A percentile compares a stretch with the other conserved stretches of the same genome.
These are phyloP conservation scores for Penicillium psychrosexuale DNA, from an alignment of 2,329 filamentous ascomycete genomes.

Conservation along the genomic window DNA sequence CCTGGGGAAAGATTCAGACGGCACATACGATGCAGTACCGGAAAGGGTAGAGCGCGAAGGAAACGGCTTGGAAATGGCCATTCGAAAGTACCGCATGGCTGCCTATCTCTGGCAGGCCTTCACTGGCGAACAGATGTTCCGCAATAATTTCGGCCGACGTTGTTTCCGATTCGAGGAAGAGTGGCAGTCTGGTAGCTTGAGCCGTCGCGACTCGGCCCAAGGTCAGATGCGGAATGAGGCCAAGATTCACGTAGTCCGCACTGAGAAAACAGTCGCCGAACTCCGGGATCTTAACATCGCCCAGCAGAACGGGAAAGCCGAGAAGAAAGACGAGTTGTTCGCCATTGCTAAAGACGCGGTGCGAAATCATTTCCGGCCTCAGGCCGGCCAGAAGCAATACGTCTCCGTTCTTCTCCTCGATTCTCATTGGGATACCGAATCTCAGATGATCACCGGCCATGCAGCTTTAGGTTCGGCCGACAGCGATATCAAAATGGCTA, in stretches of 20 bases:
- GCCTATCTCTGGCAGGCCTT: constrained; percentile 97
- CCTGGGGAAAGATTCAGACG: constrained; percentile 81
- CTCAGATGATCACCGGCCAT: constrained; percentile 71
- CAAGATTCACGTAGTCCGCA: constrained; percentile 79
- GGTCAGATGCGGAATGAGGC: constrained; percentile 84
- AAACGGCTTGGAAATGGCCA: constrained; percentile 73
- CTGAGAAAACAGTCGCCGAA: constrained; percentile 79
- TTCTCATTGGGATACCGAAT: constrained; percentile 74
- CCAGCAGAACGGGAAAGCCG: constrained; percentile 70
- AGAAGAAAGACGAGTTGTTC: constrained; percentile 70
- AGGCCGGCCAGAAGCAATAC: constrained; percentile 77
- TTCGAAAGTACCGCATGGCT: constrained; percentile 89
- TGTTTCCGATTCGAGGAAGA: constrained; percentile 92
- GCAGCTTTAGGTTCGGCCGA: constrained; percentile 74
- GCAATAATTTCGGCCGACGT: constrained; percentile 79
- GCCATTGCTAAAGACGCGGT: constrained; percentile 74
- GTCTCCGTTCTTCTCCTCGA: constrained; percentile 86
- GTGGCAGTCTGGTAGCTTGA: constrained; percentile 81
- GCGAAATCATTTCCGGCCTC: constrained; percentile 69
- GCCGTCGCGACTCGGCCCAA: constrained; percentile 66
- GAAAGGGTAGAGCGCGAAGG: constrained; percentile 74
- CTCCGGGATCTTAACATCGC: constrained; percentile 73
- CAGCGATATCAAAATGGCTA: constrained; percentile 74
- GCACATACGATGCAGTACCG: constrained; percentile 77
- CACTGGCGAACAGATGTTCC: constrained; percentile 92